Base-by-base conservation (phyloP, 1,139 yeast genomes). In the Yamadazyma epiphylla region DNA sequence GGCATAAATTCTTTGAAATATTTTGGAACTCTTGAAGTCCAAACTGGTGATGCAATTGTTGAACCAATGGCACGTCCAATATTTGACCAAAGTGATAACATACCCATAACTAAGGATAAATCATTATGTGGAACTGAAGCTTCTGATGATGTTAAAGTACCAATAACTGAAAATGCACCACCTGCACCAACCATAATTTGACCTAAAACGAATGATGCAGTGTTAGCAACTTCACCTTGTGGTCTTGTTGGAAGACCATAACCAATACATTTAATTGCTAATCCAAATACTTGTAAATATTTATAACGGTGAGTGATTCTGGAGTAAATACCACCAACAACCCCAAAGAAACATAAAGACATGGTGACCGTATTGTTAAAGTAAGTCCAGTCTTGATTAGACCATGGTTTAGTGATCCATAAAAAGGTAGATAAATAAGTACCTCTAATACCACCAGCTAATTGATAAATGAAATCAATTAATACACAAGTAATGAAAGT, bases 31-130 rank as follows among this genome's bases (percentile, higher is more conserved):
- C 56, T 47, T 23, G 64, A 55, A 13, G 67, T 55, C 75, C 75
- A 70, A 22, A 70, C 55, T n/a, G 71, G 70, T 32, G 72, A 72
- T 21, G 72, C 58, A 23, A 69, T 53, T 7, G 74, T 58, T 26
- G 55, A 48, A 8, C 76, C 76, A 30, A 71, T 48, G 8, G 72
- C 68, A 27, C 55, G 42, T 24, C 75, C 76, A 38, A 71, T 57
- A 27, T 55, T 51, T 33, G 64, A 58, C 46, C 60, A 56, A 25
- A 74, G 50, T 10, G 58, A 41, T 35, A 69, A 55, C 15, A 70
- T 42, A 2, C 74, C 60, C 33, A 72, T 68, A 22, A 62, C 56
- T 16, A 63, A 50, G 4, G 72, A 70, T 53, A 69, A 49, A 46
- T 68, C 69, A 37, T 63, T 69, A 48, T 71, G 77, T 13, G 62